These are phyloP conservation scores for Castanea mollissima DNA, from an alignment of 306 rosid species.

Conservation along the genomic window DNA sequence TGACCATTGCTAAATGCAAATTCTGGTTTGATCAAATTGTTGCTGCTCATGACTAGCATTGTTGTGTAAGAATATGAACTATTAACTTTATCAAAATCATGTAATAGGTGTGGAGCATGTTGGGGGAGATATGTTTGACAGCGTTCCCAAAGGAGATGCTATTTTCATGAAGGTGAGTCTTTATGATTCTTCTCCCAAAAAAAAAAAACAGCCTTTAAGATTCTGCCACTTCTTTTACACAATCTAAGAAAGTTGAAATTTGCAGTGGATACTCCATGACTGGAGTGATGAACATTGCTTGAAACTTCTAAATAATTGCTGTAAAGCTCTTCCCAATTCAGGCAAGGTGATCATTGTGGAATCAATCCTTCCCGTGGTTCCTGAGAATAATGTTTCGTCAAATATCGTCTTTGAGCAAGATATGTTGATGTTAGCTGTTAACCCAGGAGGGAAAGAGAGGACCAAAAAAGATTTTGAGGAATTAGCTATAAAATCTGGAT, in stretches of 20 bases:
- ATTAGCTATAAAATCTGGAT: slow-evolving; percentile 14
- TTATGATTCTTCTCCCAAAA: neutral
- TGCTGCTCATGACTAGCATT: neutral
- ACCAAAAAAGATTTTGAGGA: neutral
- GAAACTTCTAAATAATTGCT: slow-evolving; percentile 30
- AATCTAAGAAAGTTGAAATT: neutral
- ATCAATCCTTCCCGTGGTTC: slow-evolving; percentile 9
- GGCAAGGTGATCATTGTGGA: slow-evolving; percentile 31
- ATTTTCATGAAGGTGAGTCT: slow-evolving; percentile 15
- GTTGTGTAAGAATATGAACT: neutral
- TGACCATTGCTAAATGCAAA: neutral
- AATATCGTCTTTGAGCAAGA: no score
- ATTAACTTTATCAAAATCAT: neutral
- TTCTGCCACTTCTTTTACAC: neutral
- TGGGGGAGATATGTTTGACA: slow-evolving; percentile 20
- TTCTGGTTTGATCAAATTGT: neutral
- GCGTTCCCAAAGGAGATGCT: slow-evolving; percentile 17
- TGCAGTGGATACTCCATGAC: no score
- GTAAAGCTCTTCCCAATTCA: slow-evolving; percentile 16
- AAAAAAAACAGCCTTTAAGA: no score
- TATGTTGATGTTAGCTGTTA: no score
- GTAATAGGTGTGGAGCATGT: slow-evolving; percentile 19
- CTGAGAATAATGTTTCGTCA: no score
- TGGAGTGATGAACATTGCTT: slow-evolving; percentile 6
- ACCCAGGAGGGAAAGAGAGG: slow-evolving; percentile 22